Conservation (phyloP, 345 rosid genomes). For the Pugionium cornutum region DNA sequence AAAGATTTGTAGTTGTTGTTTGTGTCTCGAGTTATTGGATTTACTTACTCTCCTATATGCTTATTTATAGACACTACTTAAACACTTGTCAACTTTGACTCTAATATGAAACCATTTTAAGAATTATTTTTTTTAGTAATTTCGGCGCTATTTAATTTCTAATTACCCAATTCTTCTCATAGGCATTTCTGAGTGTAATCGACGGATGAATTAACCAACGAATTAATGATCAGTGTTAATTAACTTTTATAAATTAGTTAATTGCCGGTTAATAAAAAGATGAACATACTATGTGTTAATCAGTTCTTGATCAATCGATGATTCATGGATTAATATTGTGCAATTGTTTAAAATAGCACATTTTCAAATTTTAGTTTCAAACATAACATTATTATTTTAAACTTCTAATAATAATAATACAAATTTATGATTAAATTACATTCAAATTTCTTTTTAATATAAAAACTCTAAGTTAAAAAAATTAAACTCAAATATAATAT, state of each 20-base stretch:
- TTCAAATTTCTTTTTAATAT: too few relatives aligned
- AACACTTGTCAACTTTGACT: slow-evolving; percentile 18
- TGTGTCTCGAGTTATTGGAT: slow-evolving; percentile 19
- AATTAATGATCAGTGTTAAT: not conserved
- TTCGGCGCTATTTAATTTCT: not conserved
- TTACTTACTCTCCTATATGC: slow-evolving; percentile 24
- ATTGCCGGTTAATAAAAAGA: not conserved
- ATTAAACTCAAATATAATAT: too few relatives aligned
- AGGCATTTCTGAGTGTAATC: not conserved
- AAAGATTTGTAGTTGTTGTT: slow-evolving; percentile 22
- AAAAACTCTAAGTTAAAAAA: too few relatives aligned
- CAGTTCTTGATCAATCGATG: not conserved
- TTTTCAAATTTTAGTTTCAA: too few relatives aligned
- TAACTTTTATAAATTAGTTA: not conserved
- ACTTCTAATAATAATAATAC: too few relatives aligned
- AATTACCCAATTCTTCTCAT: not conserved
- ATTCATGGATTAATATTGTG: too few relatives aligned
- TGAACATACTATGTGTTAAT: not conserved
- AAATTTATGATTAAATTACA: too few relatives aligned
- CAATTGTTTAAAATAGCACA: too few relatives aligned
- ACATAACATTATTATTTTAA: too few relatives aligned
- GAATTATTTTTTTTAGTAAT: not conserved
- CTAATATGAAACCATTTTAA: slow-evolving; percentile 4
- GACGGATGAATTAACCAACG: not conserved
- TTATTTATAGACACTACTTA: slow-evolving; percentile 33